Conservation (phyloP, 352 stramenopile species). For the Globisporangium apiculatum region DNA sequence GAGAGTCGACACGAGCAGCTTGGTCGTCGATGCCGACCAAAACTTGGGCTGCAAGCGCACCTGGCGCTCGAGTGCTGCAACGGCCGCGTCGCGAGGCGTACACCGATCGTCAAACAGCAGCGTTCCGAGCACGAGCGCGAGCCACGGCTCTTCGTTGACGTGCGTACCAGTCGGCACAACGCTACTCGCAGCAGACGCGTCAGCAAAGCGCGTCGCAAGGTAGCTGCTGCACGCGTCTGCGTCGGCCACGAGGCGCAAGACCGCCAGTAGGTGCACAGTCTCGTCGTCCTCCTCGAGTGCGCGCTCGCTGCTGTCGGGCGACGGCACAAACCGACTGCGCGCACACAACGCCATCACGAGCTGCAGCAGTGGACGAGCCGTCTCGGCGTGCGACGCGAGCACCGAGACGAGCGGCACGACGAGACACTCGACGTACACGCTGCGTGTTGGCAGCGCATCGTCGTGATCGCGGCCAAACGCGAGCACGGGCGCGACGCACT, state of each 20-base stretch:
- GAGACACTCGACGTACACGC: slow-evolving; percentile 52
- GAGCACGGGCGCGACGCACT: slow-evolving; percentile 21
- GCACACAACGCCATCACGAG: slow-evolving; percentile 25
- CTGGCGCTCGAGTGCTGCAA: slow-evolving; percentile 33
- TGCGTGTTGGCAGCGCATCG: slow-evolving; percentile 8
- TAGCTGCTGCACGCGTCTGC: slow-evolving; percentile 18
- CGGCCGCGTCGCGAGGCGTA: slow-evolving; percentile 16
- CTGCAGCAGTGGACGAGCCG: slow-evolving; percentile 33
- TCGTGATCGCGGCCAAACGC: slow-evolving; percentile 13
- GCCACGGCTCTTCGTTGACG: slow-evolving; percentile 19
- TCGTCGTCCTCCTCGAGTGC: slow-evolving; percentile 3
- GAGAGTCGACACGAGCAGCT: slow-evolving; percentile 51
- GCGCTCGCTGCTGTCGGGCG: not conserved
- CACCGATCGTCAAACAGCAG: slow-evolving; percentile 29
- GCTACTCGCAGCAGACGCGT: not conserved
- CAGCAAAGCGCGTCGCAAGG: slow-evolving; percentile 32
- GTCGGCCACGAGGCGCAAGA: slow-evolving; percentile 25
- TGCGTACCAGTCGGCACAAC: too few relatives aligned
- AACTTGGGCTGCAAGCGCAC: slow-evolving; percentile 14
- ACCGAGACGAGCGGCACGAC: slow-evolving; percentile 47
- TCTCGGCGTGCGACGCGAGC: slow-evolving; percentile 20
- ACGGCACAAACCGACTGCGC: slow-evolving; percentile 12
- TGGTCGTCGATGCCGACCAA: slow-evolving; percentile 25
- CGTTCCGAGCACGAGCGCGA: slow-evolving; percentile 26
- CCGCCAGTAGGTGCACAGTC: slow-evolving; percentile 20